These are phyloP conservation scores for Cladosporium sp. DNA, from an alignment of 2,329 filamentous ascomycete genomes.

Conservation along the genomic window DNA sequence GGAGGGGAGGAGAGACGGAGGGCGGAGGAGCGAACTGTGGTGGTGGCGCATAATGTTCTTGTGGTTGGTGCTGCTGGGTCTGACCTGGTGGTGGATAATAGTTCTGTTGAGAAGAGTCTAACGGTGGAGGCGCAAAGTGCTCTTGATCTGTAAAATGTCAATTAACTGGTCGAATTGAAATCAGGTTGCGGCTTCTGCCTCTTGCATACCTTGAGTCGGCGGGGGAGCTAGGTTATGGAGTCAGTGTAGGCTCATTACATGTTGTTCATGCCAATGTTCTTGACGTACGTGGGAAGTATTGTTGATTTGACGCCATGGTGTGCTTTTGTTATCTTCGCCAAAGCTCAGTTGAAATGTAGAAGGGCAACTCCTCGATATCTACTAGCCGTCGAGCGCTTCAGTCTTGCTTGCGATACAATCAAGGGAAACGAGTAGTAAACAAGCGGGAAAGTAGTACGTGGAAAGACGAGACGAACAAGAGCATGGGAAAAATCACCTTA, in stretches of 20 bases:
- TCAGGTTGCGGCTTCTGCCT: too few relatives aligned
- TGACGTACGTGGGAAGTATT: slow-evolving; percentile 30
- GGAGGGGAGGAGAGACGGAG: slow-evolving; percentile 29
- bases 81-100: slow-evolving; percentile 27
- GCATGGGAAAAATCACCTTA: background rate
- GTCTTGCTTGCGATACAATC: background rate
- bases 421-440: background rate
- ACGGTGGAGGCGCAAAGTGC: slow-evolving; percentile 20
- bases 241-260: background rate
- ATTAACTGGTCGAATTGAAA: background rate
- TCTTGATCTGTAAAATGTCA: slow-evolving; percentile 17
- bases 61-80: slow-evolving; percentile 17
- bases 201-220: slow-evolving; percentile 1
- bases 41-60: slow-evolving; percentile 21
- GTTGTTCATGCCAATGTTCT: background rate
- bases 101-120: slow-evolving; percentile 17
- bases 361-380: too few relatives aligned
- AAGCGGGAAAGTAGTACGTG: background rate
- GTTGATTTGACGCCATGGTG: slow-evolving; percentile 15
- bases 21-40: slow-evolving; percentile 35
- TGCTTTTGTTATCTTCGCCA: background rate
- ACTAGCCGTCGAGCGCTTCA: too few relatives aligned
- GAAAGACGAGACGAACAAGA: too few relatives aligned
- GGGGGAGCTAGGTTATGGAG: slow-evolving; percentile 18
- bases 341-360: too few relatives aligned